These are phyloP conservation scores for Scopulariopsis brevicaulis DNA, from an alignment of 2,329 filamentous ascomycete species.

Conservation along the genomic window DNA sequence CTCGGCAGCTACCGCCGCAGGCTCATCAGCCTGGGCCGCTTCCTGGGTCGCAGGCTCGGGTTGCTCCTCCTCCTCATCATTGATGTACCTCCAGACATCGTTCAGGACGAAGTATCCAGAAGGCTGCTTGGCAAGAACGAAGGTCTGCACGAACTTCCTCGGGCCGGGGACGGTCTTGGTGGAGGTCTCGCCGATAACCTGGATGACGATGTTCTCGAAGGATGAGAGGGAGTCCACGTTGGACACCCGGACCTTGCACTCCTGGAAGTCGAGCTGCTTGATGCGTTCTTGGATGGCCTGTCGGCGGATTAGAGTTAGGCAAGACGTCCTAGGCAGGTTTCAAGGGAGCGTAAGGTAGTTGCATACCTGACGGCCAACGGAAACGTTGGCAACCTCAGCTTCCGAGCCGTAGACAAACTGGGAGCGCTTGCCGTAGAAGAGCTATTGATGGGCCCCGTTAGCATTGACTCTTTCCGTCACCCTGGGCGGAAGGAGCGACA, in stretches of 20 bases:
- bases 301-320: neutral
- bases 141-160: constrained; percentile 96
- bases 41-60: constrained; percentile 21
- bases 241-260: constrained; percentile 95
- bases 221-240: constrained; percentile 97
- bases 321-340: neutral
- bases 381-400: constrained; percentile 77
- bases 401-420: constrained; percentile 90
- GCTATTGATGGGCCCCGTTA: constrained; percentile 25
- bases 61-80: constrained; percentile 65
- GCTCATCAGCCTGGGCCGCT: constrained; percentile 16
- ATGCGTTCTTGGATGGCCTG: constrained; percentile 92
- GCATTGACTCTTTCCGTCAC: neutral
- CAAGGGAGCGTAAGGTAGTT: constrained; percentile 2
- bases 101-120: constrained; percentile 98
- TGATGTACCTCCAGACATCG: constrained; percentile 92
- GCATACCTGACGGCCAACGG: constrained; percentile 70
- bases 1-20: constrained; percentile 33
- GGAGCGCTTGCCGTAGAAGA: constrained; percentile 94
- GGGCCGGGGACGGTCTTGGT: constrained; percentile 88
- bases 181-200: constrained; percentile 95
- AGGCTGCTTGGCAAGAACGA: constrained; percentile 89
- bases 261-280: constrained; percentile 84
- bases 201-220: constrained; percentile 87
- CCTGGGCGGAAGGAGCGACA: neutral